Percentiles rank a stretch among this genome's conserved stretches.
These are phyloP conservation scores for Cryptomeria japonica DNA, from an alignment of 75 land plant species.

Conservation along the genomic window DNA sequence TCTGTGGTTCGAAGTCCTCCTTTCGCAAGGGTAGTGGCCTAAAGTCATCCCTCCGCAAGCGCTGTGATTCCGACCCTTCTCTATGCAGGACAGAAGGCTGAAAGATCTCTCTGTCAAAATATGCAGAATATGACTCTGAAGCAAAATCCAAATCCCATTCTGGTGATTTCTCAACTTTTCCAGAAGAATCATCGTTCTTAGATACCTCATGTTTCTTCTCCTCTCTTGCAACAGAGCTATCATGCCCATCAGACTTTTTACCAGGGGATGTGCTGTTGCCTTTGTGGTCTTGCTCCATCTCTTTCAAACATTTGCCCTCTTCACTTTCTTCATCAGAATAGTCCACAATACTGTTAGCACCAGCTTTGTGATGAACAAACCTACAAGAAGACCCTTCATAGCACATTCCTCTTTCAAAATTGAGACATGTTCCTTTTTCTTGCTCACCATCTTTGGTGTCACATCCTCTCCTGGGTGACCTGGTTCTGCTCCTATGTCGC, in stretches of 20 bases:
- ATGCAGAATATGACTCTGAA: constrained; percentile 5
- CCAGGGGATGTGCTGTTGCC: neutral
- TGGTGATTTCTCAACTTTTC: constrained; percentile 9
- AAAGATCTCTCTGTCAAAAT: constrained; percentile 11
- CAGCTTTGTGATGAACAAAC: constrained; percentile 8
- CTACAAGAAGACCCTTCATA: neutral
- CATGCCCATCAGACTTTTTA: neutral
- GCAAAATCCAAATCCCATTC: constrained; percentile 6
- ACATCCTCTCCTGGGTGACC: neutral
- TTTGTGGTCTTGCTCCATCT: neutral
- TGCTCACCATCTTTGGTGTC: neutral
- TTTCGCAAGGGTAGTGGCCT: constrained; percentile 4
- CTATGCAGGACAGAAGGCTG: neutral
- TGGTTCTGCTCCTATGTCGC: neutral
- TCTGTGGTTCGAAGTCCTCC: constrained; percentile 5
- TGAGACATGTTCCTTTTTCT: neutral
- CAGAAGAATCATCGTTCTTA: neutral
- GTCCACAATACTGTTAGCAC: constrained; percentile 4
- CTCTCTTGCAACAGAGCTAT: neutral
- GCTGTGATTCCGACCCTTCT: neutral
- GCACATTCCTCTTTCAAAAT: neutral
- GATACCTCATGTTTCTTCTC: neutral
- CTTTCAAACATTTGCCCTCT: neutral
- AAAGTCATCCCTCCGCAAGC: constrained; percentile 7
- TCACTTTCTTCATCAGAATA: constrained; percentile 16